Conservation (phyloP, 2,329 filamentous ascomycete genomes). For the Metarhizium humberi region DNA sequence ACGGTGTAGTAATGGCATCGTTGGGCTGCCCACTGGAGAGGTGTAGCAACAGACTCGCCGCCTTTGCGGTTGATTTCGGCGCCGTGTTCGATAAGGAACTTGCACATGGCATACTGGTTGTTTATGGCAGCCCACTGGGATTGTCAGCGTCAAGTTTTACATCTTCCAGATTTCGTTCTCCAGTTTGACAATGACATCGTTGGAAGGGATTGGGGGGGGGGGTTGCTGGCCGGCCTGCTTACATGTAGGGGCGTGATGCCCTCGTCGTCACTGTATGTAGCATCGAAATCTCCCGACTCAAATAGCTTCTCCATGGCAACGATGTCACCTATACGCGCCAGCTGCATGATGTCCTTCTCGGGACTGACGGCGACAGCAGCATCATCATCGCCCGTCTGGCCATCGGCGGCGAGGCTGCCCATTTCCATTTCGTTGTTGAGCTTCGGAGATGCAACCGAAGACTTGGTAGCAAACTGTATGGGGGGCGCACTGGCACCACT, state of each 20-base stretch:
- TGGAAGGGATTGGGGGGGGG: too few relatives aligned
- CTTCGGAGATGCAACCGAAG: slow-evolving; percentile 41
- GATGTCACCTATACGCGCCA: slow-evolving; percentile 82
- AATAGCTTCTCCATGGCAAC: slow-evolving; percentile 82
- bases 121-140: slow-evolving; percentile 95
- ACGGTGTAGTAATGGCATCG: slow-evolving; percentile 95
- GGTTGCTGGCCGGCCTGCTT: slow-evolving; percentile 22
- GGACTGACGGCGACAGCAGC: slow-evolving; percentile 10
- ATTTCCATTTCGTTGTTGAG: slow-evolving; percentile 50
- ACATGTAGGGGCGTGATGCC: slow-evolving; percentile 95
- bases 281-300: slow-evolving; percentile 70
- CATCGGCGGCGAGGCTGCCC: slow-evolving; percentile 34
- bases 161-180: too few relatives aligned
- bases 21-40: slow-evolving; percentile 94
- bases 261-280: slow-evolving; percentile 78
- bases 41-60: slow-evolving; percentile 88
- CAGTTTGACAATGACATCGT: neutral
- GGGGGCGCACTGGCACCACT: slow-evolving; percentile 18
- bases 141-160: slow-evolving; percentile 10
- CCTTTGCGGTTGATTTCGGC: slow-evolving; percentile 93
- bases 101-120: slow-evolving; percentile 95
- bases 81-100: slow-evolving; percentile 76
- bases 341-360: slow-evolving; percentile 86
- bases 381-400: neutral
- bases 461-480: slow-evolving; percentile 46